Base-by-base conservation (phyloP, 208 protist genomes). In the Trypanosoma melophagium region DNA sequence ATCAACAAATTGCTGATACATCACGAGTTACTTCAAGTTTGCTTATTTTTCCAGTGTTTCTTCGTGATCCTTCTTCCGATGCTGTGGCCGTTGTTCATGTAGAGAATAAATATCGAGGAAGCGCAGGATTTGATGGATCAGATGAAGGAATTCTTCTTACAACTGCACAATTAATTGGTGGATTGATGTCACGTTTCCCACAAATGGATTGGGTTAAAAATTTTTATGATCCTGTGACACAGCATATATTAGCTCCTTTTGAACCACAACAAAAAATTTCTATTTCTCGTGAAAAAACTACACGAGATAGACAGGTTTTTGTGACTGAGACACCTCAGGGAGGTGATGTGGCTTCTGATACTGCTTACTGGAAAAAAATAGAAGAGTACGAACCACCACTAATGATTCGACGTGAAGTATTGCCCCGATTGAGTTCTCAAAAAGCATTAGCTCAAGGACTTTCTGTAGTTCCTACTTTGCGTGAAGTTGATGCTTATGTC, bases 171-270 rank as follows among this genome's bases (percentile, higher is more conserved):
- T 68, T 94, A 25, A 87, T 91, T 59, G 84, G 86, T 13, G 83
- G 90, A 56, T 55, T 96, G 7, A 86, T 96, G 84, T 78, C 82
- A 0, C 74, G 84, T 22, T 79, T 93, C 60, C 80, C 81, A 13
- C 78, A 86, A 62, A 70, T 96, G 60, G 83, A 92, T 59, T 94
- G 85, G 77, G 51, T 90, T 7, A 75, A 84, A 21, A 75, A 75
- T 22, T 94, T 93, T 76, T 93, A 90, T 69, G 86, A 96, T 61
- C 90, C 90, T 1, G 77, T 83, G 7, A 92, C 90, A 2, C 90
- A 94, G 68, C 90, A 94, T 64, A 92, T 93, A 51, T 62, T 94
- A 19, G 74, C 86, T 9, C 90, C 90, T 16, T 96, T 96, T 77
- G 66, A 66, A 38, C 79, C 76, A 19, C 45, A 56, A n/a, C 80